Conservation (phyloP, 768 basidiomycete species). For the Strobilomyces echinocephalus region DNA sequence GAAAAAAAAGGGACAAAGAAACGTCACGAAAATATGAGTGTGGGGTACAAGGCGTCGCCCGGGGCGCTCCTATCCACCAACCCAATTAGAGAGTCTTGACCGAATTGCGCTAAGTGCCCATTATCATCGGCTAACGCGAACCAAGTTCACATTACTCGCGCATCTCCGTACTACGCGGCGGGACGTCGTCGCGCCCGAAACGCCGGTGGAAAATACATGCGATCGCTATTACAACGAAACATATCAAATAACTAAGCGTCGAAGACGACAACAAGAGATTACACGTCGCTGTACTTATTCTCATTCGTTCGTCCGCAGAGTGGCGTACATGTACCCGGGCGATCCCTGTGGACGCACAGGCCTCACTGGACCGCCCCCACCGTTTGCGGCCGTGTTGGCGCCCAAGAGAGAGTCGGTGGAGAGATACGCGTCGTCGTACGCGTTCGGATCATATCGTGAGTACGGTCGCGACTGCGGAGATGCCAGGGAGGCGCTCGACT, state of each 20-base stretch:
- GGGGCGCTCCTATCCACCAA: background rate
- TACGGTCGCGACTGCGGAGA: slow-evolving; percentile 17
- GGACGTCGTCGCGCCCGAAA: background rate
- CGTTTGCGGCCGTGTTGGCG: slow-evolving; percentile 24
- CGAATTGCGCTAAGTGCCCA: no score
- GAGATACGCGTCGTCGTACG: slow-evolving; percentile 26
- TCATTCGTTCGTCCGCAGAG: slow-evolving; percentile 13
- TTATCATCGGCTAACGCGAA: background rate
- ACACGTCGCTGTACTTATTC: background rate
- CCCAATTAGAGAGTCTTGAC: background rate
- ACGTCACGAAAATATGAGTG: background rate
- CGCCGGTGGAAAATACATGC: slow-evolving; percentile 4
- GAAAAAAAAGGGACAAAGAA: background rate
- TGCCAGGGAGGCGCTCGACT: slow-evolving; percentile 24
- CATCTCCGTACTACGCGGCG: background rate
- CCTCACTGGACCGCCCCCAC: slow-evolving; percentile 18
- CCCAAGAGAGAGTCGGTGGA: slow-evolving; percentile 23
- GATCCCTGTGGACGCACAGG: slow-evolving; percentile 17
- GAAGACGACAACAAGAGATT: background rate
- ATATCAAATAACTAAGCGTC: slow-evolving; percentile 7
- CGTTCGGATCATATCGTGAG: slow-evolving; percentile 17
- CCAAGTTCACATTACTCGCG: background rate
- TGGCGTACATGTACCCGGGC: slow-evolving; percentile 18
- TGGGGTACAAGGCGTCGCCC: background rate
- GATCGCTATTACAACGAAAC: slow-evolving; percentile 3